Conservation (phyloP, 257 asterid species). For the Solanum tacnaense region DNA sequence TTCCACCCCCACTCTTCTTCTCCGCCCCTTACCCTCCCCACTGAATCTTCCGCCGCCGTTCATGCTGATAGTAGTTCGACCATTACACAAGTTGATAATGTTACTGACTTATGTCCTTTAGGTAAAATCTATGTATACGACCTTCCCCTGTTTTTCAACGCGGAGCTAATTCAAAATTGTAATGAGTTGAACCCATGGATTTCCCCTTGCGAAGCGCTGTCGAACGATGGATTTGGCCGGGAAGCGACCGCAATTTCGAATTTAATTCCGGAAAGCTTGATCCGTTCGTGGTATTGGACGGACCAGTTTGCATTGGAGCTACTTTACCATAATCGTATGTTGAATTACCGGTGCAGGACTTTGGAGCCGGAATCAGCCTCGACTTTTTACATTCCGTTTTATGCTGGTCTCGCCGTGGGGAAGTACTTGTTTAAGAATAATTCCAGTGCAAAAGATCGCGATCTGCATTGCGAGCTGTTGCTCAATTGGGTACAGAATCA, state of each 20-base stretch:
- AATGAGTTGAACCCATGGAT: conserved; percentile 47
- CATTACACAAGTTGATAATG: background rate
- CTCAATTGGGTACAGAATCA: conserved; percentile 46
- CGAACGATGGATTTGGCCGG: conserved; percentile 47
- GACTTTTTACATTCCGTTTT: conserved; percentile 68
- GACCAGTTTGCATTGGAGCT: conserved; percentile 63
- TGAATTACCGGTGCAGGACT: conserved; percentile 43
- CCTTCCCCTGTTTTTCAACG: conserved; percentile 45
- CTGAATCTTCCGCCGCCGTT: background rate
- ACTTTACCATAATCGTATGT: conserved; percentile 49
- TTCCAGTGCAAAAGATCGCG: conserved; percentile 45
- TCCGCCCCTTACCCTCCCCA: background rate
- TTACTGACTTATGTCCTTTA: background rate
- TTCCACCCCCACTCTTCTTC: background rate
- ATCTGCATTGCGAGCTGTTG: conserved; percentile 43
- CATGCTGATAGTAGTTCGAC: background rate
- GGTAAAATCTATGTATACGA: conserved; percentile 41
- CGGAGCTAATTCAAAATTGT: conserved; percentile 31
- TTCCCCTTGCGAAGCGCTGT: conserved; percentile 47
- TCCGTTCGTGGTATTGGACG: conserved; percentile 61
- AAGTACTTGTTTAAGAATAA: conserved; percentile 24
- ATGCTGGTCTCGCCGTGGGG: conserved; percentile 70
- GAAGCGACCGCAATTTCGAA: conserved; percentile 20
- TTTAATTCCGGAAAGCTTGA: conserved; percentile 25
- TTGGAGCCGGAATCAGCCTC: conserved; percentile 39